Evolutionary conservation across 768 basidiomycete genomes (phyloP).

Genomic region (Kwoniella sp.): DNA sequence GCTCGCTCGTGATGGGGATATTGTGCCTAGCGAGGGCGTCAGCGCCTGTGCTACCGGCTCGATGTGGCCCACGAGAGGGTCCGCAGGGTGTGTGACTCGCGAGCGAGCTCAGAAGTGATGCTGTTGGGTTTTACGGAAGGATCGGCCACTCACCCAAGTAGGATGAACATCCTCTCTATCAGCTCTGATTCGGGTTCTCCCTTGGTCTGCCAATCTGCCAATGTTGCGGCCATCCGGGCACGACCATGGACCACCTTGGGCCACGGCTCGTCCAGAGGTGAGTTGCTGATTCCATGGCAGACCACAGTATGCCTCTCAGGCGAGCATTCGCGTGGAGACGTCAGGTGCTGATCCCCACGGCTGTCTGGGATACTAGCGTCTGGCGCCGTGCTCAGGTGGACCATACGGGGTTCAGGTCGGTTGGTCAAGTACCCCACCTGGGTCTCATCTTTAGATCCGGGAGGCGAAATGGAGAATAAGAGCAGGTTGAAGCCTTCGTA

Average conservation of each 20-base stretch:
- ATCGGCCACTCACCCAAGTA: slow-evolving; percentile 7
- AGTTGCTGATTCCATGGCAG: slow-evolving; percentile 45
- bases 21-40: slow-evolving; percentile 8
- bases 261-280: slow-evolving; percentile 41
- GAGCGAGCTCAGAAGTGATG: not conserved
- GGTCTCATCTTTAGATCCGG: not conserved
- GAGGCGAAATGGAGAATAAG: slow-evolving; percentile 28
- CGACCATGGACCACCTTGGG: slow-evolving; percentile 48
- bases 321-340: not conserved
- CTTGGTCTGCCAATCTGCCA: slow-evolving; percentile 13
- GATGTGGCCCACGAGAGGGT: no score
- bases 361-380: no score
- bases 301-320: not conserved
- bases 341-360: not conserved
- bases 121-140: not conserved
- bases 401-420: slow-evolving; percentile 21
- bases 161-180: slow-evolving; percentile 10
- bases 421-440: slow-evolving; percentile 36
- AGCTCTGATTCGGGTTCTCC: not conserved
- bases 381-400: no score
- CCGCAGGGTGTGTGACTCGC: not conserved
- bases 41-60: no score
- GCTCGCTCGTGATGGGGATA: slow-evolving; percentile 14
- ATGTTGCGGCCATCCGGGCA: slow-evolving; percentile 19
- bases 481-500: slow-evolving; percentile 52